These are phyloP conservation scores for Kwoniella sp. DNA, from an alignment of 768 basidiomycete species.

Conservation along the genomic window DNA sequence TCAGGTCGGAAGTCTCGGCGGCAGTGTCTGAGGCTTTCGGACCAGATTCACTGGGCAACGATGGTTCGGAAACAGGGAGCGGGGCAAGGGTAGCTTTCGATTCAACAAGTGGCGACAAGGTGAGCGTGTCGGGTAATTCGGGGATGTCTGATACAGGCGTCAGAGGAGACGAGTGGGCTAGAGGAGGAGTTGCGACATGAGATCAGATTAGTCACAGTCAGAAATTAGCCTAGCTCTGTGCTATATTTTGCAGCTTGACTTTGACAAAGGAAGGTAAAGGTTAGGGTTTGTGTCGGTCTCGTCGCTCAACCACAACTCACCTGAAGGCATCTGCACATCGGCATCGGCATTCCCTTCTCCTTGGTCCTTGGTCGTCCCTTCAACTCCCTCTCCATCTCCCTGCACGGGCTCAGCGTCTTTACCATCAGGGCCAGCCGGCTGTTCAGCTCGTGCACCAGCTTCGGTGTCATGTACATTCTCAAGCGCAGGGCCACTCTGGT, in stretches of 20 bases:
- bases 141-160: slow-evolving; percentile 34
- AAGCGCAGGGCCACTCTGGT: too few relatives aligned
- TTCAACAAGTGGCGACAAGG: slow-evolving; percentile 5
- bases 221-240: too few relatives aligned
- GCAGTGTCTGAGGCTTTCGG: too few relatives aligned
- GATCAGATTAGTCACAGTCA: not conserved
- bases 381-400: not conserved
- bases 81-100: not conserved
- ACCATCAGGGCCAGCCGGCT: too few relatives aligned
- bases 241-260: too few relatives aligned
- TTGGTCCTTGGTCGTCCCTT: not conserved
- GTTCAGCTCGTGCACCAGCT: too few relatives aligned
- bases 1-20: too few relatives aligned
- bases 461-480: too few relatives aligned
- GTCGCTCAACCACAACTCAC: slow-evolving; percentile 9
- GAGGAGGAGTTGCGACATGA: not conserved
- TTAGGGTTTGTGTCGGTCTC: not conserved
- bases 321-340: slow-evolving; percentile 14
- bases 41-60: not conserved
- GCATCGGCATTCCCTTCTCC: not conserved
- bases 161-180: slow-evolving; percentile 34
- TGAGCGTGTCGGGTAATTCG: slow-evolving; percentile 28
- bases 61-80: too few relatives aligned
- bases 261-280: not conserved
- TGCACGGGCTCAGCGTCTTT: not conserved